phyloP scores from a whole-genome alignment of 2,329 filamentous ascomycete genomes.

The Fonsecaea pedrosoi region DNA sequence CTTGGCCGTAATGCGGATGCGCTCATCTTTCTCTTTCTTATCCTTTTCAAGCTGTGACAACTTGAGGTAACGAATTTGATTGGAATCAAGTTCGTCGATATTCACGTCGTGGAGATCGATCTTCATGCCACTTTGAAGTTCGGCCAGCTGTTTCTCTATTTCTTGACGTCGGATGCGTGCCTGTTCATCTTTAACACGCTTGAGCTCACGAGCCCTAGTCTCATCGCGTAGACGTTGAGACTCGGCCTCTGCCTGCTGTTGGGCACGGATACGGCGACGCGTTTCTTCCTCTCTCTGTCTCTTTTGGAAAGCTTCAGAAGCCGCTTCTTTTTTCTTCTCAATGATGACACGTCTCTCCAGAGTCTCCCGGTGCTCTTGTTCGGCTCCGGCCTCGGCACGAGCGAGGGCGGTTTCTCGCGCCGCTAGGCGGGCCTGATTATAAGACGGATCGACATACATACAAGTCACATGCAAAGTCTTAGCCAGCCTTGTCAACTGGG shows the following conservation, averaged over 20 bases:
- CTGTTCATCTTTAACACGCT: constrained; percentile 83
- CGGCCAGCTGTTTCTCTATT: constrained; percentile 87
- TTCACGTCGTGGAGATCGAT: constrained; percentile 76
- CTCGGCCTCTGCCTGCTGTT: constrained; percentile 88
- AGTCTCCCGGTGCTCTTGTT: constrained; percentile 85
- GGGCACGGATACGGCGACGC: constrained; percentile 82
- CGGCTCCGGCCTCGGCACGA: constrained; percentile 84
- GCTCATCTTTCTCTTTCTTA: constrained; percentile 94
- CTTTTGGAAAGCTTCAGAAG: constrained; percentile 83
- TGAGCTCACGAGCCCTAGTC: constrained; percentile 86
- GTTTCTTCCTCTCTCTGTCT: constrained; percentile 92
- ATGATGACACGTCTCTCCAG: constrained; percentile 88
- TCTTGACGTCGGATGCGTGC: constrained; percentile 91
- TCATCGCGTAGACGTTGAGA: constrained; percentile 88
- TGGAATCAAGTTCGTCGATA: constrained; percentile 84
- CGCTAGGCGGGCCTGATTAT: constrained; percentile 80
- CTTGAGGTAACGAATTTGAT: constrained; percentile 91
- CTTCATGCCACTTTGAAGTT: constrained; percentile 88
- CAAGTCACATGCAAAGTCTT: constrained; percentile 91
- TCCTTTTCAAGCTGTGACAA: constrained; percentile 94
- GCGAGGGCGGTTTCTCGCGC: constrained; percentile 80
- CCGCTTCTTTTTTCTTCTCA: constrained; percentile 94
- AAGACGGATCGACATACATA: constrained; percentile 91
- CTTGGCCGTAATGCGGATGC: constrained; percentile 89
- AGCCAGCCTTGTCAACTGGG: constrained; percentile 88